Base-by-base conservation (phyloP, 345 rosid genomes). In the Gossypium stocksii region DNA sequence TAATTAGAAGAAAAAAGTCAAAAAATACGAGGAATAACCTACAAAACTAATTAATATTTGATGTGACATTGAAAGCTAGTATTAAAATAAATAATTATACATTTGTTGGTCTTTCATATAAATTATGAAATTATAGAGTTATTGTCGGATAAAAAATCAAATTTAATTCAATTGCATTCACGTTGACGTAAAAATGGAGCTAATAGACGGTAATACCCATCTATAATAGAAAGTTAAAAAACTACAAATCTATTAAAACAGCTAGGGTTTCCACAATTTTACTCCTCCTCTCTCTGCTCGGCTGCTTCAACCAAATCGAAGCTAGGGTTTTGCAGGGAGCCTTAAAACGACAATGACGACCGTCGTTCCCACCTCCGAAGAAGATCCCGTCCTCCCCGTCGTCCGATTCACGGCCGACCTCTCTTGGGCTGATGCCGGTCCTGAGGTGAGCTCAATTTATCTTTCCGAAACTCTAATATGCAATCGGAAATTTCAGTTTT, bases 381-480 rank as follows among this genome's bases (percentile, higher is more conserved):
- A 96, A 73, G 95, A 91, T 74, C 95, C 97, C 1, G 86, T 88
- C 7, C 92, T 96, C 80, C 72, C 97, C 61, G 97, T 93, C 62
- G 99, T 93, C 45, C 98, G 89, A 65, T 93, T 88, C 87, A 89
- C 97, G 62, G 89, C 97, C 52, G 95, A 93, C 74, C 91, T 96
- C 53, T 83, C 98, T 70, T 96, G 98, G 98, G 94, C 95, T 22
- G 98, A 93, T 77, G 97, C 99, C 72, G 97, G 99, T 79, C 90
- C 97, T 54, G 99, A 91, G 97, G 98, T 91, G 77, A 67, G n/a
- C 48, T 60, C 38, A 14, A 46, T 14, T 48, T 16, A 6, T 49
- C 20, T 52, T 63, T 57, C 34, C n/a, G 6, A 14, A n/a, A 56
- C 6, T 48, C 46, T 5, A 57, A 9, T 57, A 2, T 20, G 7